These are phyloP conservation scores for Cryptomeria japonica DNA, from an alignment of 75 land plant genomes.

Conservation along the genomic window DNA sequence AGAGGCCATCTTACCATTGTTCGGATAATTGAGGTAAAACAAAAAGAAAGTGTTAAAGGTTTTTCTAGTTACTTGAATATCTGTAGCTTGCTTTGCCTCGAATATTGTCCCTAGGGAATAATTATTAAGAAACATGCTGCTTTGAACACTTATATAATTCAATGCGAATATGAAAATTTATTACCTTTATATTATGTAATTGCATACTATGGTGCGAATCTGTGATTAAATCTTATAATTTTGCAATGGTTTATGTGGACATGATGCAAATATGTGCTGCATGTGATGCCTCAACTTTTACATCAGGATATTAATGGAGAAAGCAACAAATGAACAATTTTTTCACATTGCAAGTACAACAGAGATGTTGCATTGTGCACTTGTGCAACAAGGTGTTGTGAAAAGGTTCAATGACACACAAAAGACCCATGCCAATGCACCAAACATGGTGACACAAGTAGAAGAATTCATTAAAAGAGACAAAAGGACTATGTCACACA, in stretches of 20 bases:
- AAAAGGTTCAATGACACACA: too few relatives aligned
- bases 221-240: not conserved
- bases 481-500: too few relatives aligned
- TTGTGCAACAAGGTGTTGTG: too few relatives aligned
- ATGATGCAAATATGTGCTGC: not conserved
- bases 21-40: slow-evolving; percentile 83
- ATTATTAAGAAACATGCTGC: not conserved
- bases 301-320: too few relatives aligned
- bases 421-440: too few relatives aligned
- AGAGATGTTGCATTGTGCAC: too few relatives aligned
- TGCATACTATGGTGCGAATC: not conserved
- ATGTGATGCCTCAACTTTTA: not conserved
- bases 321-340: too few relatives aligned
- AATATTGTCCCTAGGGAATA: not conserved
- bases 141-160: not conserved
- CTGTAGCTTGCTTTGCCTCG: not conserved
- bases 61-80: not conserved
- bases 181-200: not conserved
- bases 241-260: not conserved
- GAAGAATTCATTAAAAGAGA: too few relatives aligned
- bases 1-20: slow-evolving; percentile 71
- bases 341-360: not conserved
- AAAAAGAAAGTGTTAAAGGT: not conserved
- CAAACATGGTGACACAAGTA: too few relatives aligned
- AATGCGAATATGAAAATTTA: not conserved